phyloP scores from a whole-genome alignment of 2,329 filamentous ascomycete genomes.

The Colletotrichum destructivum region DNA sequence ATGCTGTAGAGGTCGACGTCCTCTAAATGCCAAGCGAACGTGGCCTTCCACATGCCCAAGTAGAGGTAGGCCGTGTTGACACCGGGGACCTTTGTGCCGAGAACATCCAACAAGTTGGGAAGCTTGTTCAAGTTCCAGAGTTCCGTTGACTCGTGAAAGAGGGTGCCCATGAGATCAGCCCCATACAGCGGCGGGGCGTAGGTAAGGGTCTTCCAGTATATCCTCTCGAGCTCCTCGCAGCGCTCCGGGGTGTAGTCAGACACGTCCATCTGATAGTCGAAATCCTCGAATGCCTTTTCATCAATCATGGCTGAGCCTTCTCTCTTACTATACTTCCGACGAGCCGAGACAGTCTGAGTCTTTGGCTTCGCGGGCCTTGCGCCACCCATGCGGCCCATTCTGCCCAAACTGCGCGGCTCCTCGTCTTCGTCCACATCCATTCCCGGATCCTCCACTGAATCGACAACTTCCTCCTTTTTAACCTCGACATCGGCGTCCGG shows the following conservation, averaged over 20 bases:
- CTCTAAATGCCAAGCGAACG: constrained; percentile 98
- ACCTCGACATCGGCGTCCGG: constrained; percentile 51
- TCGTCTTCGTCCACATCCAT: constrained; percentile 53
- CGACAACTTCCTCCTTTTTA: constrained; percentile 54
- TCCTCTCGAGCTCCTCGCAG: constrained; percentile 93
- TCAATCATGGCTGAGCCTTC: constrained; percentile 86
- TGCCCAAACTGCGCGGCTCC: constrained; percentile 51
- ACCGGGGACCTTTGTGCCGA: constrained; percentile 95
- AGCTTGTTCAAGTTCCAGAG: constrained; percentile 96
- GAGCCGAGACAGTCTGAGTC: constrained; percentile 85
- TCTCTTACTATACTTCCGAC: constrained; percentile 87
- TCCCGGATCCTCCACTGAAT: constrained; percentile 67
- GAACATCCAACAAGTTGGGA: constrained; percentile 91
- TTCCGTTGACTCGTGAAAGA: constrained; percentile 89
- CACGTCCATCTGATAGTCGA: constrained; percentile 90
- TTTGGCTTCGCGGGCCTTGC: constrained; percentile 68
- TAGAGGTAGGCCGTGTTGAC: constrained; percentile 99
- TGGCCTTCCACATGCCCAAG: constrained; percentile 99
- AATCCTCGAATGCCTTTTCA: constrained; percentile 90
- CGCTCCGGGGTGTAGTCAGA: constrained; percentile 92
- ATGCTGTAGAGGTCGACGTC: constrained; percentile 99
- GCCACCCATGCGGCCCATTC: constrained; percentile 64
- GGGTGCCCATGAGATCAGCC: constrained; percentile 94
- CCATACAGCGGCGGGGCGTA: constrained; percentile 97
- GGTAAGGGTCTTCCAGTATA: constrained; percentile 97